Evolutionary conservation across 2,329 filamentous ascomycete genomes (phyloP).

Genomic region (Colletotrichum karsti): DNA sequence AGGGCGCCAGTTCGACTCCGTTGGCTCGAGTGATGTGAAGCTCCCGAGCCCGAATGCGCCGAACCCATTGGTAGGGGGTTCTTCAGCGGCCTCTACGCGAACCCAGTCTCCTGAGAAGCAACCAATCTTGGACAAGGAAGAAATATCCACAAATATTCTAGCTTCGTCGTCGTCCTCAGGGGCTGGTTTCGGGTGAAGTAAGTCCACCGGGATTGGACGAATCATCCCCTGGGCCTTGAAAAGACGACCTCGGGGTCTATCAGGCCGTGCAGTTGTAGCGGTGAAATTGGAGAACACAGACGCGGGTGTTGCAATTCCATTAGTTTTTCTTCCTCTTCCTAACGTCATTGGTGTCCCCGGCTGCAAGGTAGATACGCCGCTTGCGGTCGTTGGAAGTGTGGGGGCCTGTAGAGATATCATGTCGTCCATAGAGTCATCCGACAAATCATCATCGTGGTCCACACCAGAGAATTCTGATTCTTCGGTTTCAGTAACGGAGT

Average conservation of each 20-base stretch:
- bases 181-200: conserved; percentile 84
- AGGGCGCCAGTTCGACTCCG: conserved; percentile 77
- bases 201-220: conserved; percentile 74
- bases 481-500: conserved; percentile 68
- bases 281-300: conserved; percentile 93
- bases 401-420: conserved; percentile 91
- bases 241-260: conserved; percentile 76
- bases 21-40: conserved; percentile 67
- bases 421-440: conserved; percentile 91
- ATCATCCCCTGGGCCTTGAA: conserved; percentile 87
- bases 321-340: conserved; percentile 70
- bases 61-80: conserved; percentile 74
- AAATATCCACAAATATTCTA: conserved; percentile 89
- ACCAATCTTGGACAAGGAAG: conserved; percentile 85
- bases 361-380: conserved; percentile 81
- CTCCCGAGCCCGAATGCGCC: conserved; percentile 74
- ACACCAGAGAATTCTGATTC: conserved; percentile 67
- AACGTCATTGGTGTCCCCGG: conserved; percentile 82
- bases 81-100: conserved; percentile 79
- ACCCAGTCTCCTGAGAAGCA: conserved; percentile 99
- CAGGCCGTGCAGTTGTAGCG: conserved; percentile 79
- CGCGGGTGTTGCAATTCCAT: conserved; percentile 82
- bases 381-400: conserved; percentile 79
- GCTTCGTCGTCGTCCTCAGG: conserved; percentile 86
- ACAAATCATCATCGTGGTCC: conserved; percentile 78